Conservation (phyloP, 345 rosid genomes). For the Salix suchowensis region DNA sequence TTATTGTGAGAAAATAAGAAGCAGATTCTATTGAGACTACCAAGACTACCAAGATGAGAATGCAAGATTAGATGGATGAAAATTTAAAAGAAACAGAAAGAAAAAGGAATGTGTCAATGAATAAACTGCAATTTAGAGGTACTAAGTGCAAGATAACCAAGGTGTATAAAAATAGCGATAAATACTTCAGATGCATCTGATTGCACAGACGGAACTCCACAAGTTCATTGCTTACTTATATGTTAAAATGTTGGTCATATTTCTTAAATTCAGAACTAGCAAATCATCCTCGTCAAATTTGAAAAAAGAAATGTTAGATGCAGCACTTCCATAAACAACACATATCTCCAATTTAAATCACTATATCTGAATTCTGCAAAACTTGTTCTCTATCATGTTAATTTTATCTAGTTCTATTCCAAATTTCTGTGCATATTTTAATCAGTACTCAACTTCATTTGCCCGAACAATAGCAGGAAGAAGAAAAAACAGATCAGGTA, state of each 20-base stretch:
- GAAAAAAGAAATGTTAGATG: not conserved
- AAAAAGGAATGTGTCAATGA: not conserved
- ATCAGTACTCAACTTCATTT: not conserved
- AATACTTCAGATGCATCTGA: not conserved
- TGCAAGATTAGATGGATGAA: not conserved
- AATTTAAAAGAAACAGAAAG: not conserved
- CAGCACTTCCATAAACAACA: not conserved
- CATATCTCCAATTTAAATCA: not conserved
- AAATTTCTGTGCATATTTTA: not conserved
- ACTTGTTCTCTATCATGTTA: not conserved
- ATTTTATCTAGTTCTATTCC: not conserved
- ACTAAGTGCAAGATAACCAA: not conserved
- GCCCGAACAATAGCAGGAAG: not conserved
- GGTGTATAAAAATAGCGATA: not conserved
- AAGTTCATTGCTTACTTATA: not conserved
- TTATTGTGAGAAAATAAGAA: not conserved
- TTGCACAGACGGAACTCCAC: not conserved
- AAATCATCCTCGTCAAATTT: not conserved
- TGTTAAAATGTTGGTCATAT: not conserved
- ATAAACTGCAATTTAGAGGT: no score
- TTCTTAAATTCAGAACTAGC: not conserved
- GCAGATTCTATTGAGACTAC: not conserved
- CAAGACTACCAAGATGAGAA: not conserved
- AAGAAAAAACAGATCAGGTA: not conserved
- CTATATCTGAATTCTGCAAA: not conserved